A percentile compares a stretch with the other conserved stretches of the same genome.
phyloP scores from a whole-genome alignment of 352 stramenopile genomes.

The Globisporangium carolinianum region DNA sequence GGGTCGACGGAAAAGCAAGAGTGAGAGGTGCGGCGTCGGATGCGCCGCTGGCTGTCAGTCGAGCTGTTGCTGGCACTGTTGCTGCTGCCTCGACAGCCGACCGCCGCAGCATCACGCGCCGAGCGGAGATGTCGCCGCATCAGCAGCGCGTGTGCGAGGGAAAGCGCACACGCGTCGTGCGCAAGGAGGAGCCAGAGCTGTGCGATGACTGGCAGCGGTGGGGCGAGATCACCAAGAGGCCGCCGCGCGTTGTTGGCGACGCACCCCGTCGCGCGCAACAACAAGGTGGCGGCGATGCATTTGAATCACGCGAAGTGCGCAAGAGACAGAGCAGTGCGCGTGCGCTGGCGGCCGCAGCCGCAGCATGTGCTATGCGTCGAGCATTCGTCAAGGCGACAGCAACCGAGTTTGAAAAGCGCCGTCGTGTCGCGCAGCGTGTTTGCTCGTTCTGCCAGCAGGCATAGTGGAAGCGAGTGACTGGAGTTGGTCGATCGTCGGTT shows the following conservation, averaged over 20 bases:
- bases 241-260: neutral
- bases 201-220: neutral
- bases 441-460: no score
- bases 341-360: no score
- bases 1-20: constrained; percentile 13
- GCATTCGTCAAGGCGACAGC: no score
- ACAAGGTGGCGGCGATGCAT: no score
- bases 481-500: no score
- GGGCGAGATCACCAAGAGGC: constrained; percentile 4
- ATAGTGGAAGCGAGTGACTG: no score
- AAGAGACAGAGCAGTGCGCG: neutral
- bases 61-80: no score
- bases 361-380: no score
- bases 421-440: no score
- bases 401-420: no score
- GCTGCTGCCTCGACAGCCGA: no score
- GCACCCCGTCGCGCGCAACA: neutral
- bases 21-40: constrained; percentile 6
- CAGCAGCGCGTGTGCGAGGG: neutral
- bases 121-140: neutral
- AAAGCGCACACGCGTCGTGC: no score
- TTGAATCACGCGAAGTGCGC: neutral
- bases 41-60: neutral
- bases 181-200: neutral
- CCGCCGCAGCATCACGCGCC: neutral